Conservation (phyloP, 306 rosid species). For the Cicer bijugum region DNA sequence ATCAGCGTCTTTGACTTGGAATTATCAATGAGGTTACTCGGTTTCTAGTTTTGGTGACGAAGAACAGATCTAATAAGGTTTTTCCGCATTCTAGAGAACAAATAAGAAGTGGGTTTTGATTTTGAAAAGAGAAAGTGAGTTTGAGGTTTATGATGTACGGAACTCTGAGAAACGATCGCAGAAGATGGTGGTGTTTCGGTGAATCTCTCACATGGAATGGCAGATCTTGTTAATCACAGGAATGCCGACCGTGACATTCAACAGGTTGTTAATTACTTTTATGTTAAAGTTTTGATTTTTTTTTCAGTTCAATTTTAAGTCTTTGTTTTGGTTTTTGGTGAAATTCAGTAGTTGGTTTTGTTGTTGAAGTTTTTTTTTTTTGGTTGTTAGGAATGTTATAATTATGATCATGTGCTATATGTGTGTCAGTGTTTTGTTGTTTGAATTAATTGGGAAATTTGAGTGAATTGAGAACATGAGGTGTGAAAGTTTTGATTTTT, state of each 20-base stretch:
- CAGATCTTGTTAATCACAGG: constrained; percentile 94
- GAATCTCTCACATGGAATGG: constrained; percentile 97
- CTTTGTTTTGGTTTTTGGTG: constrained; percentile 35
- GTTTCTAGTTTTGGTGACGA: constrained; percentile 49
- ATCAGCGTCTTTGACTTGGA: constrained; percentile 52
- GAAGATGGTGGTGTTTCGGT: constrained; percentile 94
- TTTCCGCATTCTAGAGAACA: constrained; percentile 40
- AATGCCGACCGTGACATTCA: constrained; percentile 96
- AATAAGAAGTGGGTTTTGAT: constrained; percentile 46
- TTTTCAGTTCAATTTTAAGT: constrained; percentile 21
- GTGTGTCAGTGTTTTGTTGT: constrained; percentile 28
- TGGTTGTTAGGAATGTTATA: constrained; percentile 27
- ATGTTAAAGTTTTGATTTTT: constrained; percentile 25
- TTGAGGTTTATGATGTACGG: constrained; percentile 90
- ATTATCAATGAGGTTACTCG: constrained; percentile 54
- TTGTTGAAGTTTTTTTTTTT: neutral
- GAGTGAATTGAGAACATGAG: constrained; percentile 12
- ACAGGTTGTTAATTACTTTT: constrained; percentile 55
- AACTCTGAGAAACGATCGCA: constrained; percentile 75
- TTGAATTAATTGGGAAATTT: constrained; percentile 38
- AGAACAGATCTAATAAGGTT: constrained; percentile 61
- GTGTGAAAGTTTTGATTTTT: constrained; percentile 31
- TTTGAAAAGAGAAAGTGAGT: constrained; percentile 48
- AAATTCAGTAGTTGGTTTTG: constrained; percentile 15
- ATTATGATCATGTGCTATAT: constrained; percentile 38